Percentiles rank a stretch among this genome's conserved stretches.
Conservation (phyloP, 768 basidiomycete species). For the Pluteus cervinus region DNA sequence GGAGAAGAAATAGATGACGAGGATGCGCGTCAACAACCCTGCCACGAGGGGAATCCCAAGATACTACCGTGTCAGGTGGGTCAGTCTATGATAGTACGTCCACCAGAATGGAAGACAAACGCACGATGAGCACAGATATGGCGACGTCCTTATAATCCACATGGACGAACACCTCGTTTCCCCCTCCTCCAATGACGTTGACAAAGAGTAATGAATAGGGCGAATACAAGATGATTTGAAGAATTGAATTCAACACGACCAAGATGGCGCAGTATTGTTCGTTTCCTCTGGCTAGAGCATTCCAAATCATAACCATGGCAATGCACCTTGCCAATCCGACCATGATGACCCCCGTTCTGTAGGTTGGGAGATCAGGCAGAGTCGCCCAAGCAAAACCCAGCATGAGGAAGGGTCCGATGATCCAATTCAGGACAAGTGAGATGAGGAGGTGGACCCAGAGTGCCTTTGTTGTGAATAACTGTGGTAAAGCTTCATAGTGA, state of each 20-base stretch:
- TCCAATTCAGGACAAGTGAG: conserved; percentile 73
- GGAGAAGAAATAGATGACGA: conserved; percentile 37
- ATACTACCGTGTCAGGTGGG: conserved; percentile 43
- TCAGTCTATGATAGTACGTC: not conserved
- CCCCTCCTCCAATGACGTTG: conserved; percentile 53
- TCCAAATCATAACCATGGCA: conserved; percentile 83
- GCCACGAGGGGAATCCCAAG: conserved; percentile 76
- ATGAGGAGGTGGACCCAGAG: conserved; percentile 68
- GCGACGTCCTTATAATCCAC: conserved; percentile 56
- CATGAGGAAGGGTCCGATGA: conserved; percentile 78
- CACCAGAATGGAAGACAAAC: conserved; percentile 17
- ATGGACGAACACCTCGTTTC: conserved; percentile 28
- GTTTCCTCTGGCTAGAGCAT: conserved; percentile 65
- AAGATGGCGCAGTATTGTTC: conserved; percentile 71
- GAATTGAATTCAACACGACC: conserved; percentile 71
- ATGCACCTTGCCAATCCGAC: conserved; percentile 73
- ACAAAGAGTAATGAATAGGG: conserved; percentile 72
- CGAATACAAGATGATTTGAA: conserved; percentile 75
- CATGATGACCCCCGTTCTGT: conserved; percentile 76
- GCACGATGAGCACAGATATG: conserved; percentile 64
- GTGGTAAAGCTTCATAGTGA: conserved; percentile 66
- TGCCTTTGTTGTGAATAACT: conserved; percentile 41
- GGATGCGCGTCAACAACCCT: conserved; percentile 64
- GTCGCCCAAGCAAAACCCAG: conserved; percentile 83
- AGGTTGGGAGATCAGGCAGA: conserved; percentile 69